Conservation (phyloP, 495 filamentous ascomycete genomes). For the Penicillium atrosanguineum region DNA sequence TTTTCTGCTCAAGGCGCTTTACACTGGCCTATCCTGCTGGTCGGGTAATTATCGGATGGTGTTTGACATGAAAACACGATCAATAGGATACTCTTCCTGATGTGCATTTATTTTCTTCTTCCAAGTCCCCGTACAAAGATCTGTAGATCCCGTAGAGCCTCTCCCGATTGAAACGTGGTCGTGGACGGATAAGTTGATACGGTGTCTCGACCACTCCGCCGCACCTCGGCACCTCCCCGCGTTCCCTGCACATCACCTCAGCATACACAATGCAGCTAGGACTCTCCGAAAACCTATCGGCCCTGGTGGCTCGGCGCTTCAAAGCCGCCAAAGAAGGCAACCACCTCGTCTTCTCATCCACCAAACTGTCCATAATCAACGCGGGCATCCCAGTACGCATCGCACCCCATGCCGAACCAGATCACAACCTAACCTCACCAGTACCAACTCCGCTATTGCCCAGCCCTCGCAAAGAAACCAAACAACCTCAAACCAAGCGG, state of each 20-base stretch:
- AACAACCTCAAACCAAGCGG: slow-evolving; percentile 39
- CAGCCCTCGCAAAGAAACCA: slow-evolving; percentile 71
- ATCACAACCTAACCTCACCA: slow-evolving; percentile 24
- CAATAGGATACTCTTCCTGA: slow-evolving; percentile 3
- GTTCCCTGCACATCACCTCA: slow-evolving; percentile 7
- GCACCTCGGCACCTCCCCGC: slow-evolving; percentile 4
- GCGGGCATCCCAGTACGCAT: slow-evolving; percentile 52
- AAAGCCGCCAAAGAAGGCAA: slow-evolving; percentile 49
- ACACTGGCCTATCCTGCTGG: neutral
- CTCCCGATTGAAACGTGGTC: neutral
- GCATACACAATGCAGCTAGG: slow-evolving; percentile 36
- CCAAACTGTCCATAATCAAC: slow-evolving; percentile 53
- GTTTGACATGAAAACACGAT: slow-evolving; percentile 9
- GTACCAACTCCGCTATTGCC: slow-evolving; percentile 81
- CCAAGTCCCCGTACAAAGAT: neutral
- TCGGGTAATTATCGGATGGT: neutral
- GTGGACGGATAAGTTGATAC: neutral
- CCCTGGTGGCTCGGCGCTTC: slow-evolving; percentile 56
- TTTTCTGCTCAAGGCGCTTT: slow-evolving; percentile 4
- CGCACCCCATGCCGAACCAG: neutral
- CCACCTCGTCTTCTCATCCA: slow-evolving; percentile 58
- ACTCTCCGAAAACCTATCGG: slow-evolving; percentile 45
- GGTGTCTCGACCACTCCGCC: neutral
- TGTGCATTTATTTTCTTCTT: neutral
- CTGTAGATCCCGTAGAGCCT: neutral